phyloP scores from a whole-genome alignment of 1,284 basidiomycete genomes.

The Melampsora americana region DNA sequence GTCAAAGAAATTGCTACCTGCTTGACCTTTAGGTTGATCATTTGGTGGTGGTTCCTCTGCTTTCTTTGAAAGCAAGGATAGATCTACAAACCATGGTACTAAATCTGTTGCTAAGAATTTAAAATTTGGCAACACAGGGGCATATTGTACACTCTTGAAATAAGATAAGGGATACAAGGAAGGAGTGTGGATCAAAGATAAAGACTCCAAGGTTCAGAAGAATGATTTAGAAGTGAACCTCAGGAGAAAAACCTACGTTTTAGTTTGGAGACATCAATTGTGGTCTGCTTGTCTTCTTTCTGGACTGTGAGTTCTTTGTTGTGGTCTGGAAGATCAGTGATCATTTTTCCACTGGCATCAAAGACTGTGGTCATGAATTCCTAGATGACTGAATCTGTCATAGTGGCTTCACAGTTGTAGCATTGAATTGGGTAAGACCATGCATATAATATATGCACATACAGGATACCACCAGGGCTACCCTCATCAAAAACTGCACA shows the following conservation, averaged over 20 bases:
- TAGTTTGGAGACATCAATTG: constrained; percentile 53
- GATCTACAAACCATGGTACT: constrained; percentile 44
- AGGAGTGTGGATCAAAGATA: constrained; percentile 53
- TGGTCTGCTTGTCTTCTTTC: constrained; percentile 56
- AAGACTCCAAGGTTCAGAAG: neutral
- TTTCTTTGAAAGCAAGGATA: constrained; percentile 28
- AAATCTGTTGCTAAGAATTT: constrained; percentile 67
- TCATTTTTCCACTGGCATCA: constrained; percentile 66
- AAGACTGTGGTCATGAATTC: constrained; percentile 83
- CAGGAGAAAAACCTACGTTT: constrained; percentile 53
- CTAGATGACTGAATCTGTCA: constrained; percentile 59
- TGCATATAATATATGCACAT: constrained; percentile 19
- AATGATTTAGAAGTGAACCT: neutral
- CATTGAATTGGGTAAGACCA: constrained; percentile 54
- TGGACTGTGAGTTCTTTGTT: constrained; percentile 76
- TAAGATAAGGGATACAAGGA: constrained; percentile 66
- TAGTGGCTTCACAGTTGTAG: constrained; percentile 72
- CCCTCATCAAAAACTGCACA: constrained; percentile 98
- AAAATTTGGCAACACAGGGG: constrained; percentile 73
- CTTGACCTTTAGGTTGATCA: constrained; percentile 12
- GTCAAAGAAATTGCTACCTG: constrained; percentile 45
- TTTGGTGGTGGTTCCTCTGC: constrained; percentile 25
- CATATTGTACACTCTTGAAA: constrained; percentile 71
- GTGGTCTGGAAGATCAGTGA: constrained; percentile 20
- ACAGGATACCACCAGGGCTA: constrained; percentile 73